Conservation (phyloP, 202 grass and related monocot genomes). For the Saccharum hybrid region DNA sequence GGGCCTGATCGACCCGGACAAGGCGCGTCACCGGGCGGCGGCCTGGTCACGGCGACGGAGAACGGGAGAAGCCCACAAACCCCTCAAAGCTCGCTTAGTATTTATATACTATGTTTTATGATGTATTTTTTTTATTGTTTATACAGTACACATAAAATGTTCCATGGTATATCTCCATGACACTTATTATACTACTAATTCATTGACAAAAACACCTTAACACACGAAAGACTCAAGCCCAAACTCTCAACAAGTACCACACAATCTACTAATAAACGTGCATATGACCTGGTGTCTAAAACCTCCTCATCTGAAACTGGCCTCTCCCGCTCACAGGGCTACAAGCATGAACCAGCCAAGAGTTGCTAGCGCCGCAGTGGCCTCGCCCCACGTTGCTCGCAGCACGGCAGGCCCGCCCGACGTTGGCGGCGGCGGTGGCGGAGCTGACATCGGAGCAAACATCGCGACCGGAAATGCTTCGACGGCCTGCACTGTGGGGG, state of each 20-base stretch:
- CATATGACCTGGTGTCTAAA: conserved; percentile 2
- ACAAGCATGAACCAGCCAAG: conserved; percentile 38
- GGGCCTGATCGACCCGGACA: too few relatives aligned
- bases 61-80: too few relatives aligned
- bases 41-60: too few relatives aligned
- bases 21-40: too few relatives aligned
- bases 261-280: neutral
- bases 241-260: neutral
- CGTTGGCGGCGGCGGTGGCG: conserved; percentile 1
- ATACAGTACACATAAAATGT: too few relatives aligned
- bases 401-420: neutral
- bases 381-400: conserved; percentile 24
- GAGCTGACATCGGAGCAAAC: conserved; percentile 41
- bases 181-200: neutral
- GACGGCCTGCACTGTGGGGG: conserved; percentile 21
- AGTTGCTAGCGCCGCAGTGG: conserved; percentile 15
- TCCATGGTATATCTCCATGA: too few relatives aligned
- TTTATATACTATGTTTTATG: too few relatives aligned
- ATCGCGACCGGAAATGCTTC: conserved; percentile 33
- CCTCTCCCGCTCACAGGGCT: conserved; percentile 27
- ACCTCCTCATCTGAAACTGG: neutral
- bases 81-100: too few relatives aligned
- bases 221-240: conserved; percentile 22
- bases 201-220: conserved; percentile 24
- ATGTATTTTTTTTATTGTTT: too few relatives aligned